Conservation (phyloP, 176 grass and related monocot species). For the Oryza brachyantha region DNA sequence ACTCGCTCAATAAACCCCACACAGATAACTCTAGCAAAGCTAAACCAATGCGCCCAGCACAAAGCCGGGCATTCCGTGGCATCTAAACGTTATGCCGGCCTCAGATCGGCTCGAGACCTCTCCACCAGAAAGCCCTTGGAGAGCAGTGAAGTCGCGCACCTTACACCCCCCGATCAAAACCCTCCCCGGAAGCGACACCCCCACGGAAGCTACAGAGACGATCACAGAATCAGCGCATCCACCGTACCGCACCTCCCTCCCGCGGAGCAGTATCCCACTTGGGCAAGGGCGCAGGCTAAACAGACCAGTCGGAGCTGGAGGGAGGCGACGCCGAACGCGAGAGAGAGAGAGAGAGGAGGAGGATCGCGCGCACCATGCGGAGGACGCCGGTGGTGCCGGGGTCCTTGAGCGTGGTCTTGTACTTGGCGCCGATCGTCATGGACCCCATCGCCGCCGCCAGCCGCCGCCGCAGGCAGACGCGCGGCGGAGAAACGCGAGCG, state of each 20-base stretch:
- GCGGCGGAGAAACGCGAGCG: too few relatives aligned
- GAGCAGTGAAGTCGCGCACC: not conserved
- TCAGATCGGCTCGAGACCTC: not conserved
- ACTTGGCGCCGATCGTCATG: slow-evolving; percentile 63
- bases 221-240: not conserved
- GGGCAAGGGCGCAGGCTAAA: not conserved
- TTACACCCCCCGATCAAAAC: not conserved
- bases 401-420: slow-evolving; percentile 79
- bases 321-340: not conserved
- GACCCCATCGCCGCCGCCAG: slow-evolving; percentile 24
- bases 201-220: not conserved
- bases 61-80: not conserved
- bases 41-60: not conserved
- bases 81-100: not conserved
- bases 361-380: slow-evolving; percentile 60
- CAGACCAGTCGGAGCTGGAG: not conserved
- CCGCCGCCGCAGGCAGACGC: not conserved
- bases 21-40: not conserved
- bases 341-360: not conserved
- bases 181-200: not conserved
- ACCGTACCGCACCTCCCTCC: not conserved
- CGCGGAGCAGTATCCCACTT: not conserved
- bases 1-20: not conserved
- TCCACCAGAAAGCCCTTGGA: not conserved
- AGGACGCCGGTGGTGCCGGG: slow-evolving; percentile 75